These are phyloP conservation scores for Papiliotrema terrestris DNA, from an alignment of 1,284 basidiomycete genomes.

Conservation along the genomic window DNA sequence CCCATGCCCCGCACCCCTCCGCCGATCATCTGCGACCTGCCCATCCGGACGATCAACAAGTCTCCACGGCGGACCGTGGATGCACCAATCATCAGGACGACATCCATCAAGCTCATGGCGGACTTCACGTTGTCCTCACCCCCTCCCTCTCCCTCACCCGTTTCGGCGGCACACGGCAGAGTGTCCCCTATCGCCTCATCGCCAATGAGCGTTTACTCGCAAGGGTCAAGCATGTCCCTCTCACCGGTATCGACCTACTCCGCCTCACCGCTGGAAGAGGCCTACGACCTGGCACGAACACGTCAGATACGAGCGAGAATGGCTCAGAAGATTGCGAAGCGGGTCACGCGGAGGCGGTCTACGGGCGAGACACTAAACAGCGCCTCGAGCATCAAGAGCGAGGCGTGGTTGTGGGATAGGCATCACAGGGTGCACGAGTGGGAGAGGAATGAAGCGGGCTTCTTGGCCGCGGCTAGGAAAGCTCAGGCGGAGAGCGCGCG, in stretches of 20 bases:
- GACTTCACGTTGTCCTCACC: background rate
- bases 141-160: background rate
- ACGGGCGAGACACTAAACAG: background rate
- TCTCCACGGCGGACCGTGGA: background rate
- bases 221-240: background rate
- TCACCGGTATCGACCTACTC: background rate
- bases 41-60: background rate
- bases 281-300: background rate
- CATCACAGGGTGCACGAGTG: background rate
- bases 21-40: background rate
- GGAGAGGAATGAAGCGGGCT: background rate
- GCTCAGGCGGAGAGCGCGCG: background rate
- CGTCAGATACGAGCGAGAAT: background rate
- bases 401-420: background rate
- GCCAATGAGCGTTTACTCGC: background rate
- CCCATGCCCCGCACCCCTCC: background rate
- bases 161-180: background rate
- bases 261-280: background rate
- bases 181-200: background rate
- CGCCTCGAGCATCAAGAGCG: background rate
- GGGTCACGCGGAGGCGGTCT: background rate
- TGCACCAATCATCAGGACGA: background rate
- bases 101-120: background rate
- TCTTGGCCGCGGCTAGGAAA: background rate
- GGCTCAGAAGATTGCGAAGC: background rate